Conservation (phyloP, 345 rosid genomes). For the Odontarrhena argentea region DNA sequence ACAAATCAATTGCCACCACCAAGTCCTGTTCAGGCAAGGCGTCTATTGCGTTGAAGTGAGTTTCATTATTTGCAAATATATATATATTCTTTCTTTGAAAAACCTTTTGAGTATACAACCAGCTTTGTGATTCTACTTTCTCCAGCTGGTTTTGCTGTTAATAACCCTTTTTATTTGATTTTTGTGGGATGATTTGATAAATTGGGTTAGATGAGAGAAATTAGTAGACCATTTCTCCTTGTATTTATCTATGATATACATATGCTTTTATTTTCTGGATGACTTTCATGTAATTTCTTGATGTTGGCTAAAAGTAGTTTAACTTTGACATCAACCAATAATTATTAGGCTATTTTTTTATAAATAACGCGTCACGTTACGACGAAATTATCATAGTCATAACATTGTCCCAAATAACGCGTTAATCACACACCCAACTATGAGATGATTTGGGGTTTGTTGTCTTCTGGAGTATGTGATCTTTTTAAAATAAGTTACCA, state of each 20-base stretch:
- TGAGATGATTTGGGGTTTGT: too few species aligned
- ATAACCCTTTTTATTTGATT: conserved; percentile 16
- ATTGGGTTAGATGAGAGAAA: conserved; percentile 20
- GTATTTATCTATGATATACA: conserved; percentile 26
- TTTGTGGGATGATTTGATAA: conserved; percentile 4
- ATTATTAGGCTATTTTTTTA: too few species aligned
- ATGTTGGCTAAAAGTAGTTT: too few species aligned
- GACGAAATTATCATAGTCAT: too few species aligned
- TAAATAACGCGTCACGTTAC: too few species aligned
- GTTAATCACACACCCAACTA: too few species aligned
- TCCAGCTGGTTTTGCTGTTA: conserved; percentile 20
- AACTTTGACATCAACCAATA: too few species aligned
- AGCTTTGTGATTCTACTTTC: conserved; percentile 29
- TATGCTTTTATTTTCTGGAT: neutral
- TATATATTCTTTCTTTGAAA: conserved; percentile 23
- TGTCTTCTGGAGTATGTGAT: too few species aligned
- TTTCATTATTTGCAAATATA: conserved; percentile 32
- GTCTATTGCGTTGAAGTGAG: conserved; percentile 41
- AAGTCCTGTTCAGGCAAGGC: conserved; percentile 36
- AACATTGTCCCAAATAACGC: too few species aligned
- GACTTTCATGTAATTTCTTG: neutral
- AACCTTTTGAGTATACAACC: neutral
- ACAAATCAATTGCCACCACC: conserved; percentile 33
- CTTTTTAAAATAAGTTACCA: too few species aligned
- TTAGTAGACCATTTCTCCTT: conserved; percentile 16